phyloP scores from a whole-genome alignment of 495 filamentous ascomycete genomes.

The Xylaria telfairii region DNA sequence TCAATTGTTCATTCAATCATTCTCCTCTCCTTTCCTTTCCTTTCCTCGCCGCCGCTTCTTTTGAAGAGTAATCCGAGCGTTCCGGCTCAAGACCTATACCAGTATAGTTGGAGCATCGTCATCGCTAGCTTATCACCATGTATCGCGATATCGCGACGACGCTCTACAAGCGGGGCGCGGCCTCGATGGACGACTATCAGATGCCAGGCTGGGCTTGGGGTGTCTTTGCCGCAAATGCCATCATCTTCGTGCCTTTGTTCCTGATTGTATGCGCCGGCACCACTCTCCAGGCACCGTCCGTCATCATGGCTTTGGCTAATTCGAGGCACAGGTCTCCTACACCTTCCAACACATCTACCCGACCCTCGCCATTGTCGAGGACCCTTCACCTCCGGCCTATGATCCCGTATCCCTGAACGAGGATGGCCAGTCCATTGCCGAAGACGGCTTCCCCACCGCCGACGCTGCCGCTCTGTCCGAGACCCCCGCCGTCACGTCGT shows the following conservation, averaged over 20 bases:
- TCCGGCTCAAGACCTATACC: too few species aligned
- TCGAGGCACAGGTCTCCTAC: slow-evolving; percentile 43
- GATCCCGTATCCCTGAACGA: slow-evolving; percentile 49
- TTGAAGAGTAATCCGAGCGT: neutral
- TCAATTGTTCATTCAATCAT: neutral
- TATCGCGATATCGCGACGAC: slow-evolving; percentile 43
- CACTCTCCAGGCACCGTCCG: neutral
- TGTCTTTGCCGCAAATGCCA: slow-evolving; percentile 37
- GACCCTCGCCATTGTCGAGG: slow-evolving; percentile 55
- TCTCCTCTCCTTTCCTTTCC: neutral
- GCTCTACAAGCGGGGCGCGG: slow-evolving; percentile 40
- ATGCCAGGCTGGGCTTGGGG: slow-evolving; percentile 41
- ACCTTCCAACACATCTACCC: slow-evolving; percentile 48
- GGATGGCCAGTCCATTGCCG: slow-evolving; percentile 35
- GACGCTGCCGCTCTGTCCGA: slow-evolving; percentile 33
- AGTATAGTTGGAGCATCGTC: neutral
- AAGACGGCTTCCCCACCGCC: slow-evolving; percentile 33
- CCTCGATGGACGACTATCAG: slow-evolving; percentile 34
- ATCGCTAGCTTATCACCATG: slow-evolving; percentile 31
- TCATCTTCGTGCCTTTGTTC: slow-evolving; percentile 49
- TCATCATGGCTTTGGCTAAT: slow-evolving; percentile 24
- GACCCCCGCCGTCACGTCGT: slow-evolving; percentile 47
- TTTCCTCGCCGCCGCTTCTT: too few species aligned
- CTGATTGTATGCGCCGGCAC: slow-evolving; percentile 38
- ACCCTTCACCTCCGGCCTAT: slow-evolving; percentile 56